Evolutionary conservation across 1,284 basidiomycete genomes (phyloP).

Genomic region (Sporisorium exsertum): DNA sequence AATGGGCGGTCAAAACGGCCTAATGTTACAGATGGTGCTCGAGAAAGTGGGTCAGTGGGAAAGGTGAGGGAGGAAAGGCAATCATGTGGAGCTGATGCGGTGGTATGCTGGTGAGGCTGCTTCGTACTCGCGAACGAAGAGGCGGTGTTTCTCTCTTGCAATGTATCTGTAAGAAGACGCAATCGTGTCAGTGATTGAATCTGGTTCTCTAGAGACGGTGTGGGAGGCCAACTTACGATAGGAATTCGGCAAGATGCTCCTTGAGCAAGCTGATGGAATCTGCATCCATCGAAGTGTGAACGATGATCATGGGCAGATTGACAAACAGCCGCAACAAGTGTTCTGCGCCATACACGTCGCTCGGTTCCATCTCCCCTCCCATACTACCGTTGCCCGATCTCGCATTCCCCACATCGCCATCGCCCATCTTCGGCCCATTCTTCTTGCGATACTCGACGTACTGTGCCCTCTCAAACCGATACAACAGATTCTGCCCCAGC

Average conservation of each 20-base stretch:
- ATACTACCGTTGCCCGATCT: conserved; percentile 70
- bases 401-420: conserved; percentile 39
- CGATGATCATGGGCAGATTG: conserved; percentile 79
- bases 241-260: conserved; percentile 89
- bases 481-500: conserved; percentile 89
- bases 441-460: conserved; percentile 84
- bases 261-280: conserved; percentile 85
- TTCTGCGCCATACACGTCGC: conserved; percentile 91
- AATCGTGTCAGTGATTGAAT: neutral
- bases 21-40: conserved; percentile 32
- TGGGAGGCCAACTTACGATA: conserved; percentile 76
- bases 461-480: conserved; percentile 92
- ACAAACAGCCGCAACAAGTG: conserved; percentile 89
- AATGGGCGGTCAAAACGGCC: neutral
- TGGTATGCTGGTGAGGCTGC: conserved; percentile 79
- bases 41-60: neutral
- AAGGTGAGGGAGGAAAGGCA: neutral
- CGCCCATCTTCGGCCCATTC: conserved; percentile 73
- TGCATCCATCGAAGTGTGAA: conserved; percentile 88
- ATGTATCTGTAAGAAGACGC: conserved; percentile 74
- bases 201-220: neutral
- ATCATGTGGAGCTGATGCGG: conserved; percentile 72
- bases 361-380: conserved; percentile 78
- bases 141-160: conserved; percentile 75
- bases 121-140: conserved; percentile 82